Conservation (phyloP, 768 basidiomycete species). For the Phylloporus sp. region DNA sequence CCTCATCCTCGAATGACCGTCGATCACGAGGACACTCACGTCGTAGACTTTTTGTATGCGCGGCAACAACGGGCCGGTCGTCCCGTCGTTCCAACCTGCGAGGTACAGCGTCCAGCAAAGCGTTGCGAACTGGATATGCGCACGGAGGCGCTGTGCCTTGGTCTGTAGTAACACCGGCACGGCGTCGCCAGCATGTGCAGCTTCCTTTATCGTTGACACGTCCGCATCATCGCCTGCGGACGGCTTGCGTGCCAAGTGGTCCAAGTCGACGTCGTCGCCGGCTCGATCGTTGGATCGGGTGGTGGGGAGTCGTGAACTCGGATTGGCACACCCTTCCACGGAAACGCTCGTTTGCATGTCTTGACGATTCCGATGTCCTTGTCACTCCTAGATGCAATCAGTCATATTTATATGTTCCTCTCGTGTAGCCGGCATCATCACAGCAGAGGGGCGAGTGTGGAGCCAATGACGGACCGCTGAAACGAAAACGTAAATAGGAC, state of each 20-base stretch:
- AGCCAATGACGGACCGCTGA: too few species aligned
- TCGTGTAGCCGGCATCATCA: too few species aligned
- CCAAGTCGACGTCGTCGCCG: constrained; percentile 5
- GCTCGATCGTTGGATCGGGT: neutral
- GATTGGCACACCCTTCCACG: constrained; percentile 1
- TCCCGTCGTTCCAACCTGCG: constrained; percentile 37
- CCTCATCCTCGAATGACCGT: too few species aligned
- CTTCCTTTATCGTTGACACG: neutral
- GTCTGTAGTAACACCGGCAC: constrained; percentile 12
- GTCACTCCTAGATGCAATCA: neutral
- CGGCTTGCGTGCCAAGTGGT: constrained; percentile 1
- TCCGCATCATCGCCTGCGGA: neutral
- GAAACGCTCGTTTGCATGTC: constrained; percentile 13
- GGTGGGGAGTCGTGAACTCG: constrained; percentile 7
- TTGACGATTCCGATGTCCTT: neutral
- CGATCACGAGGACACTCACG: constrained; percentile 16
- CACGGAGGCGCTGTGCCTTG: constrained; percentile 19
- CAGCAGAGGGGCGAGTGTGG: too few species aligned
- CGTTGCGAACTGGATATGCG: constrained; percentile 29
- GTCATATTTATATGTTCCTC: constrained; percentile 3
- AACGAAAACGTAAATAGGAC: too few species aligned
- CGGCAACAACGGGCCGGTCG: constrained; percentile 36
- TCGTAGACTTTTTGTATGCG: constrained; percentile 35
- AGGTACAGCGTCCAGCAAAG: constrained; percentile 35
- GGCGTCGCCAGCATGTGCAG: neutral